Conservation (phyloP, 768 basidiomycete genomes). For the Amanita exitialis region DNA sequence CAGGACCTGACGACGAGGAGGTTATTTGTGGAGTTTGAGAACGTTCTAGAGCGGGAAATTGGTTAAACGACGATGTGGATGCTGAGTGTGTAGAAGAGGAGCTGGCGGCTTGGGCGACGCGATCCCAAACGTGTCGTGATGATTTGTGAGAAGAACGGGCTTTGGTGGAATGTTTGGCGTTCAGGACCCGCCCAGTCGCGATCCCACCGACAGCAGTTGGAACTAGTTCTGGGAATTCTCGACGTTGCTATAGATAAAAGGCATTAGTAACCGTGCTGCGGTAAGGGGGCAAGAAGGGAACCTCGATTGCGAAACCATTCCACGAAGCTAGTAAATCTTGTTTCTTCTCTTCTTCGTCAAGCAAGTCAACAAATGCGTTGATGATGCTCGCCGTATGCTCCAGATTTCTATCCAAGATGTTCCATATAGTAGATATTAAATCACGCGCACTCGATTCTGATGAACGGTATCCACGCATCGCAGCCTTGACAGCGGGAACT, state of each 20-base stretch:
- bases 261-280: background rate
- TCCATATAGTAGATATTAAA: constrained; percentile 85
- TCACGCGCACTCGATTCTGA: constrained; percentile 78
- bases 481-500: constrained; percentile 55
- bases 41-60: constrained; percentile 23
- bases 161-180: constrained; percentile 69
- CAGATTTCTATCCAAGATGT: constrained; percentile 35
- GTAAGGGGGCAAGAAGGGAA: constrained; percentile 17
- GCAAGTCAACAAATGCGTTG: constrained; percentile 61
- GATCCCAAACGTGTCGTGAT: constrained; percentile 71
- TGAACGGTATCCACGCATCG: constrained; percentile 67
- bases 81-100: constrained; percentile 16
- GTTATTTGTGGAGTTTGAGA: background rate
- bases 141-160: constrained; percentile 44
- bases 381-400: constrained; percentile 72
- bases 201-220: constrained; percentile 53
- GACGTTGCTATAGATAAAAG: constrained; percentile 50
- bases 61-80: constrained; percentile 17
- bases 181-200: constrained; percentile 72
- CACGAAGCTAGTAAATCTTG: constrained; percentile 64
- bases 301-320: constrained; percentile 81
- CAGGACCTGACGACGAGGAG: constrained; percentile 15
- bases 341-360: constrained; percentile 83
- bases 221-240: constrained; percentile 73
- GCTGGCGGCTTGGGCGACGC: constrained; percentile 73